Evolutionary conservation across 2,329 filamentous ascomycete genomes (phyloP), one percentile per base, ranked within the genome.

Genomic region (Purpureocillium takamizusanense): DNA sequence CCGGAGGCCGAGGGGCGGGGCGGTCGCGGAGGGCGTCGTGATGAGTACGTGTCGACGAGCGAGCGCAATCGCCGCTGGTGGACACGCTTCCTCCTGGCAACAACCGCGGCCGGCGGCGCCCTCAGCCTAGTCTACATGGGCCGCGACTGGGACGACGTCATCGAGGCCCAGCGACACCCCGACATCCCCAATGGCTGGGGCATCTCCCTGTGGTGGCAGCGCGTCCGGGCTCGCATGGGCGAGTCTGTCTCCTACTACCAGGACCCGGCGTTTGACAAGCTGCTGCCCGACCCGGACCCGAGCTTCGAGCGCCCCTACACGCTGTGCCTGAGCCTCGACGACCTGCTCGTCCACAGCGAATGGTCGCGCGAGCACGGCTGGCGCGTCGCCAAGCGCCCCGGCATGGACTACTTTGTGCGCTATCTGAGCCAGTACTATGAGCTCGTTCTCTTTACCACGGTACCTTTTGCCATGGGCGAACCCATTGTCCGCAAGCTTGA

Each of bases 391-490:
- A 98, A 98, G 69, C 78, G 92, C 36, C 92, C 92, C 28, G 92
- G 92, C 33, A 77, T 94, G 44, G 92, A 98, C 66, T 98, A 98
- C 68, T 98, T 98, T 68, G 68, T 98, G 46, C 86, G 86, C 55
- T 98, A 98, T 61, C 75, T 98, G 35, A 90, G 86, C 63, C 89
- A 95, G 62, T 97, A 98, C 72, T 98, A 95, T 58, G 92, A 98
- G 62, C 72, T 98, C 39, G 92, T 97, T 37, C 78, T 98, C 47
- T 98, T 97, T 67, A 98, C 92, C 25, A 86, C 78, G 30, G 82
- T 92, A 34, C 88, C 90, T 1, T 86, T 81, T 54, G 81, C 79
- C 54, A 83, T 86, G 57, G 90, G 81, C 21, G 88, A 95, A 50
- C 86, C 87, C 17, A 75, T 98, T 37, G 78, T 95, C 48, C 81